Evolutionary conservation across 129 eudicot species (phyloP).

Genomic region (Flaveria linearis): DNA sequence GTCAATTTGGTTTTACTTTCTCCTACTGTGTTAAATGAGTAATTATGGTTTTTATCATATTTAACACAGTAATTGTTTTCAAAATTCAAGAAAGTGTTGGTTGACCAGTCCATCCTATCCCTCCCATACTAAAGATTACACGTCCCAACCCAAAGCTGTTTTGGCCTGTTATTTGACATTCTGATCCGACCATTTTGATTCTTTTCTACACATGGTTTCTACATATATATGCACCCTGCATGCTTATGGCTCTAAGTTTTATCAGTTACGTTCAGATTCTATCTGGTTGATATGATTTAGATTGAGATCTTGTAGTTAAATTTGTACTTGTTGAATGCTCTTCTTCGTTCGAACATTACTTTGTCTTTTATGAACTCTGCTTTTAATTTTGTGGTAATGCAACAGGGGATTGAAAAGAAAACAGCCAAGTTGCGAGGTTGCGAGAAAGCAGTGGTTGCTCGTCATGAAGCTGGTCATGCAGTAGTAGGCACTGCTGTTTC

Average conservation of each 20-base stretch:
- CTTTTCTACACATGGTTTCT: not conserved
- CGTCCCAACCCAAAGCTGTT: not conserved
- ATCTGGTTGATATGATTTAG: not conserved
- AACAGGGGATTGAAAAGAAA: constrained; percentile 96
- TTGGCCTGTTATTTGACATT: no score
- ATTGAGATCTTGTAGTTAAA: not conserved
- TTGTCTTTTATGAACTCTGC: not conserved
- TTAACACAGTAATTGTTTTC: no score
- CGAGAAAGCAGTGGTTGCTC: constrained; percentile 96
- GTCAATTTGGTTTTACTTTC: not conserved
- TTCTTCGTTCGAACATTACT: not conserved
- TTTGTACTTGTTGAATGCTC: not conserved
- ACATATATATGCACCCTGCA: not conserved
- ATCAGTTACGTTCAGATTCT: not conserved
- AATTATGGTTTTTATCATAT: no score
- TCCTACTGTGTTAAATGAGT: no score
- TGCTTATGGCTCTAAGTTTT: not conserved
- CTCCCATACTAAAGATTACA: not conserved
- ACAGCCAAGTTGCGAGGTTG: constrained; percentile 80
- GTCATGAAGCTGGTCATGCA: constrained; percentile 99
- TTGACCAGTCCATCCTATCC: no score
- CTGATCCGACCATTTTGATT: not conserved
- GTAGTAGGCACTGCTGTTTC: constrained; percentile 98
- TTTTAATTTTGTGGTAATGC: constrained; percentile 4
- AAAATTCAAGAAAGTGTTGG: no score